These are phyloP conservation scores for Russula vinacea DNA, from an alignment of 768 basidiomycete genomes.

Conservation along the genomic window DNA sequence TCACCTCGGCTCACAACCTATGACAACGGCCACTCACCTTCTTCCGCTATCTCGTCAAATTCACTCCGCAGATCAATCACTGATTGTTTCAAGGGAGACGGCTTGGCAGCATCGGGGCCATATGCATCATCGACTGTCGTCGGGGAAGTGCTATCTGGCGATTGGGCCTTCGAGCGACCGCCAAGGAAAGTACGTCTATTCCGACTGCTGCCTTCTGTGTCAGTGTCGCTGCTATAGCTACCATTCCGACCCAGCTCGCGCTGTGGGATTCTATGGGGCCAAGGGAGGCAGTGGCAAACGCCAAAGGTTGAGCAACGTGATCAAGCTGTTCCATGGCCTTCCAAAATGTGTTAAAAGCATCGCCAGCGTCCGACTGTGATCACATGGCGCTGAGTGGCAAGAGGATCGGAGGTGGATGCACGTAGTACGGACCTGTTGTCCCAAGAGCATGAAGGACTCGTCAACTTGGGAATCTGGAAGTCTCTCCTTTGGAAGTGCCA, in stretches of 20 bases:
- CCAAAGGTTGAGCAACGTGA: conserved; percentile 77
- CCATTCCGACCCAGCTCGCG: conserved; percentile 45
- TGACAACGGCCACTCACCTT: conserved; percentile 44
- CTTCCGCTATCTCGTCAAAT: conserved; percentile 62
- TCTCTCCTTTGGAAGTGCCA: conserved; percentile 48
- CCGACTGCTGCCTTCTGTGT: conserved; percentile 55
- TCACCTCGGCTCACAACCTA: not conserved
- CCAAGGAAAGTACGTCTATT: conserved; percentile 48
- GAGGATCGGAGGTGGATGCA: not conserved
- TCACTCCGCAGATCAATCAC: conserved; percentile 41
- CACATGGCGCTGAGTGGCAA: conserved; percentile 14
- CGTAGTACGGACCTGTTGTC: conserved; percentile 58
- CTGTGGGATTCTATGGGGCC: conserved; percentile 42
- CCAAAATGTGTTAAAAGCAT: conserved; percentile 89
- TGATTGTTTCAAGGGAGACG: conserved; percentile 24
- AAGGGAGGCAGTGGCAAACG: conserved; percentile 79
- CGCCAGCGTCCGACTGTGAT: conserved; percentile 58
- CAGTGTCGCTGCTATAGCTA: conserved; percentile 62
- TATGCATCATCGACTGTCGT: conserved; percentile 30
- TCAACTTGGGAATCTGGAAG: conserved; percentile 55
- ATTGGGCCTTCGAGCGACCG: conserved; percentile 34
- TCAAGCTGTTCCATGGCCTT: conserved; percentile 83
- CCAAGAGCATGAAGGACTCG: conserved; percentile 86
- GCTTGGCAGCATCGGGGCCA: conserved; percentile 20
- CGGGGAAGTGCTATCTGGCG: conserved; percentile 33